Evolutionary conservation across 192 early-diverging fungal genomes (phyloP).

Genomic region (Oehlia diaphana): DNA sequence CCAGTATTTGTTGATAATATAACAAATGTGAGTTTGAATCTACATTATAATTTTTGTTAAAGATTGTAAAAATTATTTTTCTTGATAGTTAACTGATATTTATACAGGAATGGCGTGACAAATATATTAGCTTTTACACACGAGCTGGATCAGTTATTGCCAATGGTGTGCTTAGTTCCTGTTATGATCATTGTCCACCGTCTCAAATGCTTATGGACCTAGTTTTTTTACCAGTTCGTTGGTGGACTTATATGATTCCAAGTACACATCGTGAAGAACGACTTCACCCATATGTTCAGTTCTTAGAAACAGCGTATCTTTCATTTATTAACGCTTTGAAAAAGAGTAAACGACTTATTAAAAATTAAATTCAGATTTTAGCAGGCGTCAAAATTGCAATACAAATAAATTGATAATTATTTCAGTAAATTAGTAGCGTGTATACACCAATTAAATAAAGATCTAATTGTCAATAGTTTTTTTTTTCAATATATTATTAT

Average conservation of each 20-base stretch:
- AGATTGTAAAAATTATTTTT: background rate
- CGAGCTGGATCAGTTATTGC: background rate
- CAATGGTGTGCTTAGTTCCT: background rate
- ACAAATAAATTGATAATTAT: too few species aligned
- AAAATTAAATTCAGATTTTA: too few species aligned
- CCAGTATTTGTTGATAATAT: background rate
- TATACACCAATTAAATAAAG: too few species aligned
- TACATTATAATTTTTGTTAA: background rate
- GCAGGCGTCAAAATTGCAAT: too few species aligned
- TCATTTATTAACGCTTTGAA: too few species aligned
- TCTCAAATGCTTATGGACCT: constrained; percentile 19
- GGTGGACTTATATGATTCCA: constrained; percentile 1
- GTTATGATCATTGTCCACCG: background rate
- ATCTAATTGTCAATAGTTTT: too few species aligned
- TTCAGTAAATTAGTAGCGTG: too few species aligned
- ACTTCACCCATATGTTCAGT: constrained; percentile 23
- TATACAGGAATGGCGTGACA: background rate
- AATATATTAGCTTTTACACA: background rate
- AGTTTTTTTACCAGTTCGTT: constrained; percentile 19
- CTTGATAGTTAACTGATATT: background rate
- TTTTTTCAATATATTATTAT: too few species aligned
- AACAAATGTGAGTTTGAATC: background rate
- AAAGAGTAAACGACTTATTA: too few species aligned
- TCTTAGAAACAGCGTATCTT: constrained; percentile 9
- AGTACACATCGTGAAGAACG: constrained; percentile 6